These are phyloP conservation scores for Epithele typhae DNA, from an alignment of 768 basidiomycete species.

Conservation along the genomic window DNA sequence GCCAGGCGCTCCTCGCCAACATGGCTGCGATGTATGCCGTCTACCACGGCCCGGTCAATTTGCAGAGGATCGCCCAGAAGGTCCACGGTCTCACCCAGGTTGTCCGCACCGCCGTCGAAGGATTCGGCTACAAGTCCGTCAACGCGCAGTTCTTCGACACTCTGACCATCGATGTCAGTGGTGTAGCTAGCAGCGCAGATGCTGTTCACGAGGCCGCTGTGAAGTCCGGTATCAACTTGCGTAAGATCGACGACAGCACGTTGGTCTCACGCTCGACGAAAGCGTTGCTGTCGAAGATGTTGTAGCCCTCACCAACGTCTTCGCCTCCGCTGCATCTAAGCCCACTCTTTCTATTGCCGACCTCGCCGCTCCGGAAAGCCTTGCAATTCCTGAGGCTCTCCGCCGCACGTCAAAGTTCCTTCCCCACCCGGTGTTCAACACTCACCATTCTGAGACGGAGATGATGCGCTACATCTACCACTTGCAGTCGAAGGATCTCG, in stretches of 20 bases:
- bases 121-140: conserved; percentile 67
- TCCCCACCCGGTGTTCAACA: conserved; percentile 89
- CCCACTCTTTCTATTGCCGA: conserved; percentile 42
- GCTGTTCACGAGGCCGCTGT: conserved; percentile 67
- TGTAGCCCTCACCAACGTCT: conserved; percentile 74
- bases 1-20: conserved; percentile 95
- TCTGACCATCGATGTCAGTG: conserved; percentile 69
- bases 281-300: conserved; percentile 76
- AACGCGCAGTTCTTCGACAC: conserved; percentile 91
- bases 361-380: conserved; percentile 37
- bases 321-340: conserved; percentile 60
- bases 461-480: conserved; percentile 97
- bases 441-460: conserved; percentile 97
- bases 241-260: conserved; percentile 65
- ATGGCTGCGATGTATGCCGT: conserved; percentile 99
- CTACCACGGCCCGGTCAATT: conserved; percentile 89
- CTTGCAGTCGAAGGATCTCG: conserved; percentile 90
- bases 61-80: conserved; percentile 80
- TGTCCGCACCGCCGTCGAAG: conserved; percentile 61
- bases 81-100: conserved; percentile 87
- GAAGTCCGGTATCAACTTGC: conserved; percentile 75
- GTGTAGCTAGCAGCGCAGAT: conserved; percentile 48
- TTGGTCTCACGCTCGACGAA: conserved; percentile 93
- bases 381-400: conserved; percentile 51
- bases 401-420: conserved; percentile 68